Percentiles rank a stretch among this genome's conserved stretches.
Conservation (phyloP, 2,329 filamentous ascomycete species). For the Bimuria novae-zelandiae region DNA sequence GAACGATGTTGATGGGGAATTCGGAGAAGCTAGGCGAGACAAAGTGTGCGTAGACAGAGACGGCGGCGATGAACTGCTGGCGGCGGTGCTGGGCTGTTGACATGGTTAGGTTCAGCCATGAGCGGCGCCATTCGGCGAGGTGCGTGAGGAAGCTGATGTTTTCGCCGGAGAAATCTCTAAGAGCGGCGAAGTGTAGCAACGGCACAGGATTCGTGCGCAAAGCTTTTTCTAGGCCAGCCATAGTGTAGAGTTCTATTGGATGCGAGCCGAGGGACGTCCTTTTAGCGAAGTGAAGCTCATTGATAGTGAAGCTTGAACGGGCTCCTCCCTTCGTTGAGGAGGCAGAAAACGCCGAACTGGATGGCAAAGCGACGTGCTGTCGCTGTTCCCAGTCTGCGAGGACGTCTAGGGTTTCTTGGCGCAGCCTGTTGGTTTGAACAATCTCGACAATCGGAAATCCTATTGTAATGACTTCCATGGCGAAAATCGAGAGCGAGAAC, state of each 20-base stretch:
- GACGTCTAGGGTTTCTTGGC: constrained; percentile 39
- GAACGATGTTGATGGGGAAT: constrained; percentile 43
- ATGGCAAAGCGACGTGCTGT: constrained; percentile 18
- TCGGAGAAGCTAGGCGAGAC: constrained; percentile 41
- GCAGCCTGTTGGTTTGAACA: constrained; percentile 31
- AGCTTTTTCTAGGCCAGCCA: constrained; percentile 40
- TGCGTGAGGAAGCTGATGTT: constrained; percentile 43
- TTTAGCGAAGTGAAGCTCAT: constrained; percentile 11
- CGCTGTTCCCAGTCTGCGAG: constrained; percentile 41
- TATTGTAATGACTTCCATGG: constrained; percentile 39
- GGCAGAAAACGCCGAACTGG: constrained; percentile 8
- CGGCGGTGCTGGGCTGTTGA: constrained; percentile 29
- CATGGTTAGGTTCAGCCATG: constrained; percentile 30
- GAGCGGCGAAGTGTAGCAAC: constrained; percentile 38
- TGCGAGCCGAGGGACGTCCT: constrained; percentile 32
- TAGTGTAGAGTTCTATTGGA: constrained; percentile 39
- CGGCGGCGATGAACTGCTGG: constrained; percentile 35
- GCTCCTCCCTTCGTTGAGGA: constrained; percentile 20
- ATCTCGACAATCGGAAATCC: constrained; percentile 38
- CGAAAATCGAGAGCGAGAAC: constrained; percentile 39
- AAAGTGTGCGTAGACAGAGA: constrained; percentile 40
- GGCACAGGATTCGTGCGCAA: constrained; percentile 36
- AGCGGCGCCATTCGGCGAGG: constrained; percentile 38
- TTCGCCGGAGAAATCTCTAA: constrained; percentile 43
- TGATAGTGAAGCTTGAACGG: constrained; percentile 15